These are phyloP conservation scores for Eruca vesicaria DNA, from an alignment of 441 rosid genomes.

Conservation along the genomic window DNA sequence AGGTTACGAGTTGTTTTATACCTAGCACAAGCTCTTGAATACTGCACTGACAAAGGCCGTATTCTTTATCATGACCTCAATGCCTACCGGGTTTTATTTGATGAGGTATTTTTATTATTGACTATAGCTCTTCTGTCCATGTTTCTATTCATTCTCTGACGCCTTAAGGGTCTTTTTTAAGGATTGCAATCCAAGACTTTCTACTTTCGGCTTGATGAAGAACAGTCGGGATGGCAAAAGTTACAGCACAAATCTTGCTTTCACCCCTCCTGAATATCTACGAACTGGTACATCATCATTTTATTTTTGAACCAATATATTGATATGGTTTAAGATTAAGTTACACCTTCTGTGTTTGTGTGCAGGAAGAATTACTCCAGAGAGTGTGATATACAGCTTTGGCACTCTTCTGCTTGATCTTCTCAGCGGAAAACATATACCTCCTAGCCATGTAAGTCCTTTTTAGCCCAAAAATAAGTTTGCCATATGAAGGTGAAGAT, in stretches of 20 bases:
- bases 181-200: slow-evolving; percentile 67
- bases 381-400: slow-evolving; percentile 89
- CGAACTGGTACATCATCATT: slow-evolving; percentile 46
- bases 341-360: slow-evolving; percentile 3
- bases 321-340: slow-evolving; percentile 11
- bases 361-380: slow-evolving; percentile 81
- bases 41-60: slow-evolving; percentile 59
- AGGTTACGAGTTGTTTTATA: slow-evolving; percentile 59
- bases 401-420: slow-evolving; percentile 89
- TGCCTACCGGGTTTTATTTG: slow-evolving; percentile 62
- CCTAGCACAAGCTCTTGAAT: slow-evolving; percentile 65
- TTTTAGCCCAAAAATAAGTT: not conserved
- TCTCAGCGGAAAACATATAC: slow-evolving; percentile 90
- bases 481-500: not conserved
- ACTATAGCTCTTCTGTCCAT: not conserved
- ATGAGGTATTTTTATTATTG: slow-evolving; percentile 45
- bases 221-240: slow-evolving; percentile 69
- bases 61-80: slow-evolving; percentile 60
- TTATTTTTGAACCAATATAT: not conserved
- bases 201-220: slow-evolving; percentile 71
- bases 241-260: slow-evolving; percentile 72
- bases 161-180: slow-evolving; percentile 15
- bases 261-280: slow-evolving; percentile 72
- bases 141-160: slow-evolving; percentile 1
- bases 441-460: slow-evolving; percentile 88